Conservation (phyloP, 1,284 basidiomycete species). For the Heliocybe sulcata region DNA sequence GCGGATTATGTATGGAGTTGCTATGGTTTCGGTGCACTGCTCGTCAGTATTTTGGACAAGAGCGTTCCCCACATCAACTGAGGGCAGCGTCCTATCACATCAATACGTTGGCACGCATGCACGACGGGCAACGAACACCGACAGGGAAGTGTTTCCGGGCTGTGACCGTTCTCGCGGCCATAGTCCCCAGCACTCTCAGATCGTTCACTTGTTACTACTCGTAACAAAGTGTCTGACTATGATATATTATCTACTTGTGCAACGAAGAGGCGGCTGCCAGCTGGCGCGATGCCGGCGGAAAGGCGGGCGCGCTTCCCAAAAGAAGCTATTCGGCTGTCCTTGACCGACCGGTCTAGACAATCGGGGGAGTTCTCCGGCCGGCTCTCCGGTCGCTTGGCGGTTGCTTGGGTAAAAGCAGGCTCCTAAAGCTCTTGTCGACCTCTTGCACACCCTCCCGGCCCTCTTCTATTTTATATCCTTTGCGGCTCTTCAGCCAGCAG, state of each 20-base stretch:
- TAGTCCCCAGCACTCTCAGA: no score
- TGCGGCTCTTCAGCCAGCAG: constrained; percentile 1
- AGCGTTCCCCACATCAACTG: neutral
- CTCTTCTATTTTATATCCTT: neutral
- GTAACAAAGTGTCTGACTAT: no score
- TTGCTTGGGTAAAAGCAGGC: constrained; percentile 7
- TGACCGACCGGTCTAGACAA: neutral
- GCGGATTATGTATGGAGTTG: neutral
- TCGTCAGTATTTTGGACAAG: no score
- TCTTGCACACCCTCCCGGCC: neutral
- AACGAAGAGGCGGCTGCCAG: no score
- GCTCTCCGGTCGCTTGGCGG: neutral
- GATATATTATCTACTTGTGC: no score
- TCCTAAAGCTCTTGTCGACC: neutral
- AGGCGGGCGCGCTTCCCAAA: neutral
- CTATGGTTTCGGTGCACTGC: neutral
- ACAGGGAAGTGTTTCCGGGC: neutral
- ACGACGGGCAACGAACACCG: neutral
- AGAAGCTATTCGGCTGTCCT: neutral
- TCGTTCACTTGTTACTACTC: no score
- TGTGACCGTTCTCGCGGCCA: neutral
- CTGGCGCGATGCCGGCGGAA: no score
- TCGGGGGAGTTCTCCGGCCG: neutral
- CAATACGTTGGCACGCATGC: no score
- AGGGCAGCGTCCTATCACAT: neutral